Evolutionary conservation across 257 asterid genomes (phyloP), one percentile per base, ranked within the genome.

Genomic region (Solanum boliviense): DNA sequence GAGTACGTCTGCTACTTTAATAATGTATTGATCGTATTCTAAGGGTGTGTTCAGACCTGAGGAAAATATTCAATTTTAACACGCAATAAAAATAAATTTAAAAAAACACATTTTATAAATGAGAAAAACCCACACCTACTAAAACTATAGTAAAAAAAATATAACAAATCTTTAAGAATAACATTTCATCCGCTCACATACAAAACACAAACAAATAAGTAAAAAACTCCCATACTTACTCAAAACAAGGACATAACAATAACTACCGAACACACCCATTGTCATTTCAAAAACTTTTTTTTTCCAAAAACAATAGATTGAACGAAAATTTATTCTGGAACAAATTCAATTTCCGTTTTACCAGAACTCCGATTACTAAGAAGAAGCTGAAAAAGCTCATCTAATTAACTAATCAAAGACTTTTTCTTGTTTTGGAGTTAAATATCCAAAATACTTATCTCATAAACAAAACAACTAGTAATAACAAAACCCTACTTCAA

Each of bases 371-470:
- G 70, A 82, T 29, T 15, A 88, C 70, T 44, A 85, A 27, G 81
- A 86, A 90, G 71, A 86, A 23, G 90, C 94, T 84, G 60, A 62
- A 92, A 91, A 91, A 65, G 84, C 94, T 93, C 90, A 93, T 90
- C 93, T 71, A 52, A 87, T 32, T 87, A 27, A 70, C 88, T 71
- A 13, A 70, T 48, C 2, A 71, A 44, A 7, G 31, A 75, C 71
- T 39, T 75, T 36, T 36, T 65, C 85, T 36, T 62, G 15, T 74
- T 31, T 74, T 74, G 41, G 52, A 70, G 72, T 48, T 6, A 36
- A 75, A 46, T 75, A 48, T 35, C 86, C 78, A 48, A 88, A 88
- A 88, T 87, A 29, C 10, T 35, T 79, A 5, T 25, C 84, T 82
- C 0, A 44, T 44, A 79, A 2, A 79, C 67, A 27, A 27, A 65